Evolutionary conservation across 2,329 filamentous ascomycete genomes (phyloP).

Genomic region (Phaeoacremonium minimum): DNA sequence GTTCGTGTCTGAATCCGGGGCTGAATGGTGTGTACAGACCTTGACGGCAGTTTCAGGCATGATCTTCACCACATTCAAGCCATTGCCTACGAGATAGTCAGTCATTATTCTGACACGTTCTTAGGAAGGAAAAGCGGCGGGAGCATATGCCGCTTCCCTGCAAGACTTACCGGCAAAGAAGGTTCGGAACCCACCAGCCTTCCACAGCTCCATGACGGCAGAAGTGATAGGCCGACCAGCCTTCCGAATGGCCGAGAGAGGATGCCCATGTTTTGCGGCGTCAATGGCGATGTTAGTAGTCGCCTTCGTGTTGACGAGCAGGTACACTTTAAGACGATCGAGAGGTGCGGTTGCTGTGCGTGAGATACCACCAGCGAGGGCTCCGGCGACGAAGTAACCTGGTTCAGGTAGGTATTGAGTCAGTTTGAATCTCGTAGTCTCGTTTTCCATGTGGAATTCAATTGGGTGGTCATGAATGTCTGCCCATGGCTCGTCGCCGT

Average conservation of each 20-base stretch:
- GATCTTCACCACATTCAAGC: slow-evolving; percentile 93
- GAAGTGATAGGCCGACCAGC: slow-evolving; percentile 66
- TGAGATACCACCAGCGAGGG: slow-evolving; percentile 88
- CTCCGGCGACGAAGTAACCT: slow-evolving; percentile 98
- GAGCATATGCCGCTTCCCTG: too few relatives aligned
- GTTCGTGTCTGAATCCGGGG: too few relatives aligned
- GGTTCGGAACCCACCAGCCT: slow-evolving; percentile 78
- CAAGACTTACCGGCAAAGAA: slow-evolving; percentile 79
- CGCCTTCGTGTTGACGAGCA: slow-evolving; percentile 81
- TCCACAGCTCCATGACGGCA: slow-evolving; percentile 76
- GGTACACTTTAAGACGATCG: slow-evolving; percentile 94
- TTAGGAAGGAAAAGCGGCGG: slow-evolving; percentile 9
- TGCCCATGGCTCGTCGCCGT: slow-evolving; percentile 9
- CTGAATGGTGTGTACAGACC: slow-evolving; percentile 19
- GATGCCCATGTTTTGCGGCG: slow-evolving; percentile 67
- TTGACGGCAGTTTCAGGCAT: slow-evolving; percentile 99
- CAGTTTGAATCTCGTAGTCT: slow-evolving; percentile 46
- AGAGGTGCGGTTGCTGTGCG: slow-evolving; percentile 93
- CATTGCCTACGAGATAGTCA: slow-evolving; percentile 65
- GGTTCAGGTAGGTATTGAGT: slow-evolving; percentile 72
- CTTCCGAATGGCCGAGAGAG: slow-evolving; percentile 59
- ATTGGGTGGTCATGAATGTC: slow-evolving; percentile 11
- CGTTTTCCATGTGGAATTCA: slow-evolving; percentile 27
- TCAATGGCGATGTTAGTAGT: slow-evolving; percentile 53
- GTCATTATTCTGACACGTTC: too few relatives aligned